Evolutionary conservation across 306 rosid species (phyloP).

Genomic region (Astragalus membranaceus): DNA sequence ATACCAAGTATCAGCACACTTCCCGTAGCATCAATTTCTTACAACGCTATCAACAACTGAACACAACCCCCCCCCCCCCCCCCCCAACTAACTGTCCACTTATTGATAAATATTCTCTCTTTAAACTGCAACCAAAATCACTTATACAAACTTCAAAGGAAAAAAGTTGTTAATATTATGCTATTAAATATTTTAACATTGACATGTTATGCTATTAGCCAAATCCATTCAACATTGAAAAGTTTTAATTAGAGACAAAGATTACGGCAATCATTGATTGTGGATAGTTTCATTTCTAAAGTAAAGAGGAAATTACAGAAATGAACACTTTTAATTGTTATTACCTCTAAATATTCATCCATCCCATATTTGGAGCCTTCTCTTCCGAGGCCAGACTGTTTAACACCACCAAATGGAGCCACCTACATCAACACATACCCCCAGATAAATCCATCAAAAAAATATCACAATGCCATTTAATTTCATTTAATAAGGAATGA

Average conservation of each 20-base stretch:
- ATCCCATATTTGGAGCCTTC: slow-evolving; percentile 98
- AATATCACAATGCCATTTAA: not conserved
- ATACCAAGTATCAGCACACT: not conserved
- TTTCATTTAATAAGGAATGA: slow-evolving; percentile 10
- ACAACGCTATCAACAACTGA: not conserved
- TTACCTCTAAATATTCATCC: slow-evolving; percentile 94
- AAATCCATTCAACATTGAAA: no score
- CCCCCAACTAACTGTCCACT: not conserved
- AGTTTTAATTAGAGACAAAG: no score
- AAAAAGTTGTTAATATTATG: not conserved
- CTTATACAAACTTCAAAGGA: not conserved
- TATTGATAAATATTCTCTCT: not conserved
- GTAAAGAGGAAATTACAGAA: not conserved
- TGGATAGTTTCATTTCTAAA: not conserved
- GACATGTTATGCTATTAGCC: no score
- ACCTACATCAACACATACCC: slow-evolving; percentile 47
- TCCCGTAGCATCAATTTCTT: not conserved
- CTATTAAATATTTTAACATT: not conserved
- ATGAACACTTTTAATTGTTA: not conserved
- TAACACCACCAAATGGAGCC: slow-evolving; percentile 96
- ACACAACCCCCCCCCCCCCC: not conserved
- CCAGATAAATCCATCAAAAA: not conserved
- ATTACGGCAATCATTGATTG: not conserved
- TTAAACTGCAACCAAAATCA: not conserved
- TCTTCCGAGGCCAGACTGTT: slow-evolving; percentile 96